Percentiles rank a stretch among this genome's conserved stretches.
Evolutionary conservation across 768 basidiomycete species (phyloP).

Genomic region (Trametes maxima): DNA sequence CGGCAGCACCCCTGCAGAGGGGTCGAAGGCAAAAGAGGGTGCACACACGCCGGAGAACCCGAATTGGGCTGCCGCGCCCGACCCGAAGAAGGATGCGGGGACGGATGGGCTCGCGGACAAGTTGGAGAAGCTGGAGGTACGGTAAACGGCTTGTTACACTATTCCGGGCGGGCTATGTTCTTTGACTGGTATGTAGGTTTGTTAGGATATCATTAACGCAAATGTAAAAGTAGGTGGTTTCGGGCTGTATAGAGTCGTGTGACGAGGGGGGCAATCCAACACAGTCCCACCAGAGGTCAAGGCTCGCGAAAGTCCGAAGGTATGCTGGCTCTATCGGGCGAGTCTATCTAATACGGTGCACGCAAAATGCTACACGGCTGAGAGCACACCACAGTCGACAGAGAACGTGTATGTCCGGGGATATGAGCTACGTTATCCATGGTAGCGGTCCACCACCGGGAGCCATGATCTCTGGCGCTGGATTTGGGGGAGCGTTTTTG

Average conservation of each 20-base stretch:
- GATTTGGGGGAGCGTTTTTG: slow-evolving; percentile 41
- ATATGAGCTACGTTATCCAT: slow-evolving; percentile 1
- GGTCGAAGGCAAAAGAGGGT: slow-evolving; percentile 18
- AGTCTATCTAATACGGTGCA: too few species aligned
- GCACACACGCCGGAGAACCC: slow-evolving; percentile 32
- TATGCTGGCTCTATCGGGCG: too few species aligned
- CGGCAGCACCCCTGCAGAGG: neutral
- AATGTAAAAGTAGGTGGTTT: slow-evolving; percentile 4
- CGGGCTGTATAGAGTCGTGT: neutral
- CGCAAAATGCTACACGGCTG: too few species aligned
- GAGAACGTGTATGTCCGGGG: neutral
- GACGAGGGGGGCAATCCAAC: slow-evolving; percentile 1
- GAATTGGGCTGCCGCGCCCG: slow-evolving; percentile 26
- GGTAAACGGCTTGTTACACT: slow-evolving; percentile 35
- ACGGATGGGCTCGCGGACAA: slow-evolving; percentile 47
- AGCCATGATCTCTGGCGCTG: slow-evolving; percentile 22
- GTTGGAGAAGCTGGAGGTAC: slow-evolving; percentile 60
- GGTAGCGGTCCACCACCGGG: neutral
- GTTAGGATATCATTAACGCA: slow-evolving; percentile 18
- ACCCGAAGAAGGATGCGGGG: slow-evolving; percentile 25
- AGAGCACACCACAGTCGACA: too few species aligned
- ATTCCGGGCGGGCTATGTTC: slow-evolving; percentile 13
- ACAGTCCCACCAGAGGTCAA: neutral
- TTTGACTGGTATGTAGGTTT: slow-evolving; percentile 22
- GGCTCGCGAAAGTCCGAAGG: neutral